Evolutionary conservation across 176 grass and related monocot genomes (phyloP), one percentile per base, ranked within the genome.

Genomic region (Bothriochloa decipiens): DNA sequence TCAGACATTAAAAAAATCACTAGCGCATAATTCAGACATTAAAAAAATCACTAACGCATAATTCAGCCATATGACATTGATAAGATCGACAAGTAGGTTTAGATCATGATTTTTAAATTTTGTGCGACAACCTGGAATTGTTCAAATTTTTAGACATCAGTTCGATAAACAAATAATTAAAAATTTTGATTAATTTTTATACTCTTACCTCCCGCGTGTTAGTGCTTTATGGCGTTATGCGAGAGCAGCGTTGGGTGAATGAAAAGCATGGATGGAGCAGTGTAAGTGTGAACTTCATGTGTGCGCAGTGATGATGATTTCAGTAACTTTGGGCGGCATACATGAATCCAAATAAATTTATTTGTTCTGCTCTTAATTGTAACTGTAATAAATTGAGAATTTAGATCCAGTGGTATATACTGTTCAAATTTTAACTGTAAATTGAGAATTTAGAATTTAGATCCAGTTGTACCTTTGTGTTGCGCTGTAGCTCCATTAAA

Each of bases 401-500:
- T 55, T 43, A 52, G 49, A 76, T 79, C 3, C 32, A 18, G 11
- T 83, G 74, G 46, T 90, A 89, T 32, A 32, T 29, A 20, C 4
- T 3, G 4, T 4, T 1, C 0, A 43, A 1, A 57, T 22, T 67
- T 22, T 66, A 87, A 3, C 6, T 63, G 46, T 16, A 65, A 35
- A 78, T 67, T 58, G 1, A 11, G 7, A 40, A 40, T 40, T 35
- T n/a, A n/a, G n/a, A 40, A 41, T 46, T 55, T 43, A 52, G 49
- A 76, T 79, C 3, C 32, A 18, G 11, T 83, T 78, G 60, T 90
- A 89, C 87, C 87, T 89, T 69, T n/a, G 37, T n/a, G 3, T 29
- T 42, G 39, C 52, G 49, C 8, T 29, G 74, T 80, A 64, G 74
- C 74, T 87, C 89, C 89, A 11, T 26, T 75, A 22, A 37, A 22